Percentiles rank a stretch among this genome's conserved stretches.
phyloP scores from a whole-genome alignment of 768 basidiomycete genomes.

The Fibroporia radiculosa region DNA sequence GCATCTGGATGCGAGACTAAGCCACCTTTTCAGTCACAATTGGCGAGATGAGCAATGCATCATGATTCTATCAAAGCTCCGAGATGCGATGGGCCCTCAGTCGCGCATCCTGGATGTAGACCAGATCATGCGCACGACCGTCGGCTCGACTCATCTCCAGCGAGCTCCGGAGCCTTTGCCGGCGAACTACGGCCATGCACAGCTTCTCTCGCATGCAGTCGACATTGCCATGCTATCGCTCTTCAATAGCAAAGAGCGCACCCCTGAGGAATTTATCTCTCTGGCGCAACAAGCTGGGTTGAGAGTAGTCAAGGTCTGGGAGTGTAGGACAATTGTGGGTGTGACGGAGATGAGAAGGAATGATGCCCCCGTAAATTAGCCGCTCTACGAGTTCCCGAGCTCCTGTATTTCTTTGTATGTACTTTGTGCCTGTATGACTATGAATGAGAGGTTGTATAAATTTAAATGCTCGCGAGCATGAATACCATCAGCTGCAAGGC shows the following conservation, averaged over 20 bases:
- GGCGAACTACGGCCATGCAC: constrained; percentile 9
- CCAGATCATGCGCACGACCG: background rate
- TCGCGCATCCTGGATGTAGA: constrained; percentile 8
- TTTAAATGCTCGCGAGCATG: too few species aligned
- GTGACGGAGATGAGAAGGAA: constrained; percentile 9
- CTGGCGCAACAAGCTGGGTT: constrained; percentile 7
- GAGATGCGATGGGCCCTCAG: constrained; percentile 1
- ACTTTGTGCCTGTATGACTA: too few species aligned
- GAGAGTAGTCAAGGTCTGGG: constrained; percentile 6
- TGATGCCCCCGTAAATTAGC: too few species aligned
- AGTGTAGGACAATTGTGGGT: constrained; percentile 3
- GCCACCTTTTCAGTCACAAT: constrained; percentile 3
- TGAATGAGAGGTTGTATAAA: too few species aligned
- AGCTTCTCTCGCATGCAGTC: background rate
- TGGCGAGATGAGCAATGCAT: constrained; percentile 8
- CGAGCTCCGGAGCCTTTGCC: constrained; percentile 7
- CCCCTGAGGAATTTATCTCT: constrained; percentile 3
- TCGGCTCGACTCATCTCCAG: background rate
- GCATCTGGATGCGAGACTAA: background rate
- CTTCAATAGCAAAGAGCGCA: constrained; percentile 8
- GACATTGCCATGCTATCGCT: constrained; percentile 12
- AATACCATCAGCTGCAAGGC: too few species aligned
- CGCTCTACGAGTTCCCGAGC: too few species aligned
- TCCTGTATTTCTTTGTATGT: too few species aligned
- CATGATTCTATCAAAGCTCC: constrained; percentile 3